These are phyloP conservation scores for Paragyromitra xinjiangensis DNA, from an alignment of 495 filamentous ascomycete genomes.

Conservation along the genomic window DNA sequence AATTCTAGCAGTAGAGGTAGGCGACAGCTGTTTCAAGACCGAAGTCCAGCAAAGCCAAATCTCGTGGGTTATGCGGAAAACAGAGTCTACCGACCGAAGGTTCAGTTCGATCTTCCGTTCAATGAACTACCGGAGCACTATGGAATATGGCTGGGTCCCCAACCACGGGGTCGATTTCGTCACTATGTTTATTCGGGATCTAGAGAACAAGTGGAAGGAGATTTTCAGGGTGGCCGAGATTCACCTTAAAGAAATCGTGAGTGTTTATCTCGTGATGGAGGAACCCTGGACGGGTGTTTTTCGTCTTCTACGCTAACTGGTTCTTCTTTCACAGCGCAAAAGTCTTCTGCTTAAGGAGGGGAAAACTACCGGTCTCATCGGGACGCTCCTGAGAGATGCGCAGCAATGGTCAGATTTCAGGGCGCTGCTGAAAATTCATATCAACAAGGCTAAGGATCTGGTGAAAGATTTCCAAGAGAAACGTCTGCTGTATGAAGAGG, in stretches of 20 bases:
- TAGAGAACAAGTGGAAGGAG: conserved; percentile 40
- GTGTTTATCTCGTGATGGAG: not conserved
- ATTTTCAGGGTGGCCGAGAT: conserved; percentile 38
- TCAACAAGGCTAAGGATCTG: conserved; percentile 22
- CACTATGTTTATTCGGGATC: conserved; percentile 39
- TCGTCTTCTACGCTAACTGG: not conserved
- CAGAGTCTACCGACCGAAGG: conserved; percentile 27
- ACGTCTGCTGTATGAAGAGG: conserved; percentile 45
- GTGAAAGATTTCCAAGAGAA: conserved; percentile 41
- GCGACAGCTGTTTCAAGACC: conserved; percentile 20
- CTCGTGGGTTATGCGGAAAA: conserved; percentile 49
- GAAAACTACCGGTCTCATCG: conserved; percentile 35
- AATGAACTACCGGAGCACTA: conserved; percentile 46
- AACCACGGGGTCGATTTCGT: conserved; percentile 51
- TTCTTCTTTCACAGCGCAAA: conserved; percentile 26
- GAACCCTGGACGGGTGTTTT: too few species aligned
- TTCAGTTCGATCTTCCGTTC: conserved; percentile 43
- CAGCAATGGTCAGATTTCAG: conserved; percentile 46
- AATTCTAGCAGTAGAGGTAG: not conserved
- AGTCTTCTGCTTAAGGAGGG: conserved; percentile 43
- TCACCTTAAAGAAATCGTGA: conserved; percentile 41
- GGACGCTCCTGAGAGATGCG: conserved; percentile 46
- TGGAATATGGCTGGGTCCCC: conserved; percentile 47
- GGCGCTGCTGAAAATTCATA: conserved; percentile 31
- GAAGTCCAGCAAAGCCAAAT: conserved; percentile 39